These are phyloP conservation scores for Blastobotrys capitulatus DNA, from an alignment of 1,139 yeast species.

Conservation along the genomic window DNA sequence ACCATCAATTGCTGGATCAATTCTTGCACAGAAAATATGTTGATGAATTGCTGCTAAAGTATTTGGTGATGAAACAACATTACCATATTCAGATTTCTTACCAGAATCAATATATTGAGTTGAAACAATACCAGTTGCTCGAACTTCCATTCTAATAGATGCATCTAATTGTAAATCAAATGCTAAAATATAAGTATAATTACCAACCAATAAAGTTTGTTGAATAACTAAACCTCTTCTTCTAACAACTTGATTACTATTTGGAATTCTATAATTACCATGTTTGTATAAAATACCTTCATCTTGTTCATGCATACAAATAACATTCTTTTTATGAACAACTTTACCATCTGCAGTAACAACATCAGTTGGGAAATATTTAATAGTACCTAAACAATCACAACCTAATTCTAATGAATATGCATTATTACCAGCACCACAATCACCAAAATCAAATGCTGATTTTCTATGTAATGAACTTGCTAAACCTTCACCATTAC, in stretches of 20 bases:
- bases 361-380: slow-evolving; percentile 66
- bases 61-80: slow-evolving; percentile 69
- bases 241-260: slow-evolving; percentile 66
- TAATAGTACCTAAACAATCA: slow-evolving; percentile 84
- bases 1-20: slow-evolving; percentile 86
- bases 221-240: slow-evolving; percentile 82
- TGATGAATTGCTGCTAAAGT: slow-evolving; percentile 88
- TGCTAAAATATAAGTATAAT: slow-evolving; percentile 79
- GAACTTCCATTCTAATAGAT: slow-evolving; percentile 71
- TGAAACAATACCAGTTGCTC: slow-evolving; percentile 76
- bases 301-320: slow-evolving; percentile 90
- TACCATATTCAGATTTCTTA: slow-evolving; percentile 75
- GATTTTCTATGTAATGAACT: slow-evolving; percentile 90
- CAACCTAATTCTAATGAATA: slow-evolving; percentile 75
- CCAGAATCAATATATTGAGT: slow-evolving; percentile 76
- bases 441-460: slow-evolving; percentile 89
- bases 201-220: slow-evolving; percentile 85
- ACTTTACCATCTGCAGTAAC: slow-evolving; percentile 63
- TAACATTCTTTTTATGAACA: slow-evolving; percentile 59
- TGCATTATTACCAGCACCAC: slow-evolving; percentile 81
- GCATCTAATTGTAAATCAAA: slow-evolving; percentile 80
- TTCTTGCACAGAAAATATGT: slow-evolving; percentile 77
- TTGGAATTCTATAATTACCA: slow-evolving; percentile 71
- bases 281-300: slow-evolving; percentile 78
- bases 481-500: slow-evolving; percentile 70